These are phyloP conservation scores for Trichophyton schoenleinii DNA, from an alignment of 2,329 filamentous ascomycete species.

Conservation along the genomic window DNA sequence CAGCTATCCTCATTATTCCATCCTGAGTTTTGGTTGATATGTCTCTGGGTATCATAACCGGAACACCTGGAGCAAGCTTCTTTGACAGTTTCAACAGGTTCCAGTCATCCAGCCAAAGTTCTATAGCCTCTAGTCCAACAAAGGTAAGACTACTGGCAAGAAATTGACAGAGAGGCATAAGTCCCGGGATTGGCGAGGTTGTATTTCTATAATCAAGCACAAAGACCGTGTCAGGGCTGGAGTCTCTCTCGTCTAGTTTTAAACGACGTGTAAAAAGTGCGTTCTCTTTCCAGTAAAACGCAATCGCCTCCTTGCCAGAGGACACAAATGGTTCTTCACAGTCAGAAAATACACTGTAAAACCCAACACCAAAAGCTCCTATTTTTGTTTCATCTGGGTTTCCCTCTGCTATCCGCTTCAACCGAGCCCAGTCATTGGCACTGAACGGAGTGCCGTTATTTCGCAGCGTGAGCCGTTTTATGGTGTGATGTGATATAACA, in stretches of 20 bases:
- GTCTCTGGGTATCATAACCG: conserved; percentile 61
- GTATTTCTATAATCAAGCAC: conserved; percentile 85
- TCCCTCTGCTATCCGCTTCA: conserved; percentile 97
- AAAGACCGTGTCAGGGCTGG: conserved; percentile 69
- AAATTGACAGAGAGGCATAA: conserved; percentile 81
- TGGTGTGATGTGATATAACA: conserved; percentile 68
- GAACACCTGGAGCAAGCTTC: conserved; percentile 66
- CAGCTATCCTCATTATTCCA: conserved; percentile 71
- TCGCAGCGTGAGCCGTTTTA: conserved; percentile 75
- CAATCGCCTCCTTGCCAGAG: conserved; percentile 85
- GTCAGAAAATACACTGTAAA: conserved; percentile 97
- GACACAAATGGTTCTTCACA: conserved; percentile 96
- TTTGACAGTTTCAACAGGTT: conserved; percentile 68
- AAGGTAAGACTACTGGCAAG: conserved; percentile 91
- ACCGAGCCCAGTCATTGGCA: conserved; percentile 77
- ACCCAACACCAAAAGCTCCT: conserved; percentile 93
- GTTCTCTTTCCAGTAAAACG: conserved; percentile 99
- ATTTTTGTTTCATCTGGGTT: conserved; percentile 99
- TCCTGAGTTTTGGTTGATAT: conserved; percentile 74
- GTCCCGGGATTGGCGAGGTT: conserved; percentile 71
- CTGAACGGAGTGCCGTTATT: conserved; percentile 86
- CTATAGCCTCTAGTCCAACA: conserved; percentile 74
- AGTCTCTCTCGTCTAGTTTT: conserved; percentile 54
- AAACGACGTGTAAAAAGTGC: conserved; percentile 84
- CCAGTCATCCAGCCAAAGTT: conserved; percentile 83